These are phyloP conservation scores for Boletus tylopilopsis DNA, from an alignment of 768 basidiomycete species.

Conservation along the genomic window DNA sequence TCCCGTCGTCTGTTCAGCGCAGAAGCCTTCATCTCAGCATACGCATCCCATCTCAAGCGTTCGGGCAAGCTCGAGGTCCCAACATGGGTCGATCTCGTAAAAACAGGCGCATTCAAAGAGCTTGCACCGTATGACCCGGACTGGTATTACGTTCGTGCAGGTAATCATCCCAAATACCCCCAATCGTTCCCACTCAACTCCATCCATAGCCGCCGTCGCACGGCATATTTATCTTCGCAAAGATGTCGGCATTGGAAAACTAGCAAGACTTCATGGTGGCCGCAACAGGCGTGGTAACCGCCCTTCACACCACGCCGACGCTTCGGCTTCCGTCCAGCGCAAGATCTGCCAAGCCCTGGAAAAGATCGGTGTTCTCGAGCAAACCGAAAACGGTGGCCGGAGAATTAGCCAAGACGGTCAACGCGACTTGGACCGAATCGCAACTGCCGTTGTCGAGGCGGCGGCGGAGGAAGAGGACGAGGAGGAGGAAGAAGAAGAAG, in stretches of 20 bases:
- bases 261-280: conserved; percentile 95
- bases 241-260: conserved; percentile 90
- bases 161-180: conserved; percentile 44
- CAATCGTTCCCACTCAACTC: not conserved
- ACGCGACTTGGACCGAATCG: conserved; percentile 92
- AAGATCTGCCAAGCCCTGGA: conserved; percentile 96
- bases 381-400: conserved; percentile 89
- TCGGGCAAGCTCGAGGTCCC: conserved; percentile 99
- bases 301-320: conserved; percentile 88
- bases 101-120: conserved; percentile 97
- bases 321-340: conserved; percentile 86
- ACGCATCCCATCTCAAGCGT: conserved; percentile 94
- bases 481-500: conserved; percentile 64
- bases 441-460: conserved; percentile 82
- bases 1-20: conserved; percentile 49
- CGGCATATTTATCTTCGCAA: conserved; percentile 99
- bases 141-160: conserved; percentile 99
- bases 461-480: conserved; percentile 71
- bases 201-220: conserved; percentile 78
- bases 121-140: conserved; percentile 98
- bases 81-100: conserved; percentile 97
- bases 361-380: conserved; percentile 98
- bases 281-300: conserved; percentile 95
- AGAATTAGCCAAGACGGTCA: conserved; percentile 96
- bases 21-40: conserved; percentile 90